These are phyloP conservation scores for Persicaria tinctoria DNA, from an alignment of 148 eudicot species.

Conservation along the genomic window DNA sequence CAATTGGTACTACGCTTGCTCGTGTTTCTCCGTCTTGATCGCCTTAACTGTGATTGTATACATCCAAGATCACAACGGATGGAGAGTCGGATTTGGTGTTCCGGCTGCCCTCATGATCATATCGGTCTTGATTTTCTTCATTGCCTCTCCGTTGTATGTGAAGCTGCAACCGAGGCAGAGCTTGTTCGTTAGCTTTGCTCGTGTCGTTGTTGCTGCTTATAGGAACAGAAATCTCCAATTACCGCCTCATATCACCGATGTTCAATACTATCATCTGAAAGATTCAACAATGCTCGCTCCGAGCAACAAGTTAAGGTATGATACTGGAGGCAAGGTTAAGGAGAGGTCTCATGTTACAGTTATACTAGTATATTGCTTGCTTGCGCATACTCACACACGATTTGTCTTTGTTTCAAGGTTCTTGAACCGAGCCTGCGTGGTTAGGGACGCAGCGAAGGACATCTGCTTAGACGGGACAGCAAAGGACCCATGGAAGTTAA, in stretches of 20 bases:
- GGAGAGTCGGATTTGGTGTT: slow-evolving; percentile 70
- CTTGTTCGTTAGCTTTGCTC: slow-evolving; percentile 47
- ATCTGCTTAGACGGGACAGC: slow-evolving; percentile 34
- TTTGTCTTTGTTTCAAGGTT: slow-evolving; percentile 33
- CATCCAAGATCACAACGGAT: slow-evolving; percentile 69
- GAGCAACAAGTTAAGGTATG: slow-evolving; percentile 47
- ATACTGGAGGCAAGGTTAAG: no score
- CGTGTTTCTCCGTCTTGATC: slow-evolving; percentile 38
- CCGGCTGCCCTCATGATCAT: slow-evolving; percentile 60
- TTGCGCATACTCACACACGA: slow-evolving; percentile 9
- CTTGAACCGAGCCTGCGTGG: slow-evolving; percentile 65
- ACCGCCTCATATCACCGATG: slow-evolving; percentile 16
- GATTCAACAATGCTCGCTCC: slow-evolving; percentile 33
- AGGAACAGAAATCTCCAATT: slow-evolving; percentile 37
- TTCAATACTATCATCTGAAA: slow-evolving; percentile 31
- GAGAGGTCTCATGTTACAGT: no score
- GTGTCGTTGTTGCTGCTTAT: slow-evolving; percentile 44
- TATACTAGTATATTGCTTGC: no score
- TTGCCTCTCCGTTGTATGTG: slow-evolving; percentile 51
- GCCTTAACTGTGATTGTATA: slow-evolving; percentile 65
- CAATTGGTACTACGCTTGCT: slow-evolving; percentile 70
- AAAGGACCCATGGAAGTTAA: slow-evolving; percentile 42
- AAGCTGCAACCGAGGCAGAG: slow-evolving; percentile 38
- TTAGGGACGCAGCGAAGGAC: slow-evolving; percentile 37
- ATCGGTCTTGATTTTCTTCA: slow-evolving; percentile 39